phyloP scores from a whole-genome alignment of 1,284 basidiomycete genomes.

The Trichosporon coremiiforme region DNA sequence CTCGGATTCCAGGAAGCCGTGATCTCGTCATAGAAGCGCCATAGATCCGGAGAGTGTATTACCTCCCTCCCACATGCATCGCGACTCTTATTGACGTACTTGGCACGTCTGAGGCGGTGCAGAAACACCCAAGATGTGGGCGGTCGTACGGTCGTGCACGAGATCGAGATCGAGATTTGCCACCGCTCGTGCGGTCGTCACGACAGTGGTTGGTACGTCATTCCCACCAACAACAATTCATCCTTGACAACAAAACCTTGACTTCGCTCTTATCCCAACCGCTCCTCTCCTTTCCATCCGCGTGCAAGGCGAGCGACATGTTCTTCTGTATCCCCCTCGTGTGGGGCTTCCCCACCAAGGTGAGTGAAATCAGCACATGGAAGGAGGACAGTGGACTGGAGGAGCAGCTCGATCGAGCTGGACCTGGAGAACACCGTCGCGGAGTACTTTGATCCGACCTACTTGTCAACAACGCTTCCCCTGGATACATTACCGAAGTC shows the following conservation, averaged over 20 bases:
- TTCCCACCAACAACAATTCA: conserved; percentile 15
- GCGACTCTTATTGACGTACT: neutral
- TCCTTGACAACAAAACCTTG: conserved; percentile 19
- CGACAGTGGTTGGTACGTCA: conserved; percentile 3
- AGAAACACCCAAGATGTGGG: neutral
- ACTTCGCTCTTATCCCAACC: conserved; percentile 3
- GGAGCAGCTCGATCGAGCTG: neutral
- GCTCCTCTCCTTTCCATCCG: neutral
- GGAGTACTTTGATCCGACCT: neutral
- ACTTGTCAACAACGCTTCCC: neutral
- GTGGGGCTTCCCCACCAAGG: conserved; percentile 15
- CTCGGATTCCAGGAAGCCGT: neutral
- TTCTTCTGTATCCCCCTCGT: conserved; percentile 18
- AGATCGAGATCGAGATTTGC: conserved; percentile 4
- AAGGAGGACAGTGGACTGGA: conserved; percentile 13
- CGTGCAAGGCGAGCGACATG: neutral
- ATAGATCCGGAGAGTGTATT: neutral
- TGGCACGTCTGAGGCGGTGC: neutral
- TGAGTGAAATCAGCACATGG: neutral
- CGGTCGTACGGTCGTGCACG: neutral
- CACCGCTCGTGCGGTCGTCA: conserved; percentile 9
- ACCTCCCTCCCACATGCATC: neutral
- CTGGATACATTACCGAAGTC: neutral
- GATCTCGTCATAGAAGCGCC: neutral
- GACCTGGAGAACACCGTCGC: neutral